These are phyloP conservation scores for Elaeis guineensis DNA, from an alignment of 176 grass and related monocot species.

Conservation along the genomic window DNA sequence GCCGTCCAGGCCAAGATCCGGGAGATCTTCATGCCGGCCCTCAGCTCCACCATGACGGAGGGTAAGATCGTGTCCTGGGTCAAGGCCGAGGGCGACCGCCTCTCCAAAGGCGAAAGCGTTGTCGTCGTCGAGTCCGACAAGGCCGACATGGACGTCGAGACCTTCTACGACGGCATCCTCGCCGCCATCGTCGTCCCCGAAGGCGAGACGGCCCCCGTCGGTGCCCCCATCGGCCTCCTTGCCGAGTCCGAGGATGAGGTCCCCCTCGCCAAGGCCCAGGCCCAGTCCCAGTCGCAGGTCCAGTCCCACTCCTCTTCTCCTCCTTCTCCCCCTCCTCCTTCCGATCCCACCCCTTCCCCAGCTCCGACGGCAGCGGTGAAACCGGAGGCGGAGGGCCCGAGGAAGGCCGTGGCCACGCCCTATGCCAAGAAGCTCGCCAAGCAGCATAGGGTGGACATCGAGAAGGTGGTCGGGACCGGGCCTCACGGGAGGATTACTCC, in stretches of 20 bases:
- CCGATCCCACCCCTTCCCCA: conserved; percentile 17
- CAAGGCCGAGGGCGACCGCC: conserved; percentile 72
- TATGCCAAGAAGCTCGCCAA: conserved; percentile 84
- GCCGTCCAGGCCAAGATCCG: conserved; percentile 66
- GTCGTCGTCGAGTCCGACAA: conserved; percentile 93
- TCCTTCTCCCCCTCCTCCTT: conserved; percentile 3
- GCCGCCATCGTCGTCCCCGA: conserved; percentile 59
- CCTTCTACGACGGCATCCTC: conserved; percentile 85
- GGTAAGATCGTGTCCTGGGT: conserved; percentile 83
- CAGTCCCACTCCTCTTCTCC: conserved; percentile 1
- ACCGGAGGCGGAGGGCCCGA: conserved; percentile 11
- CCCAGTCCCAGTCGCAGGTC: conserved; percentile 35
- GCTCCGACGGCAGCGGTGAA: conserved; percentile 7
- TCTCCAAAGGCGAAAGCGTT: conserved; percentile 79
- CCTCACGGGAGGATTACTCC: conserved; percentile 52
- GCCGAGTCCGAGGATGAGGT: conserved; percentile 81
- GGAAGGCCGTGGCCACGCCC: conserved; percentile 46
- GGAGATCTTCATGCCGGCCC: conserved; percentile 92
- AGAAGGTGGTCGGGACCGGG: conserved; percentile 41
- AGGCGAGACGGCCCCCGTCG: conserved; percentile 62
- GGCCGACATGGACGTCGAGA: conserved; percentile 97
- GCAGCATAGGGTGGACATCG: conserved; percentile 58
- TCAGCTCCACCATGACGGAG: conserved; percentile 85
- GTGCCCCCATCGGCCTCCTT: conserved; percentile 82
- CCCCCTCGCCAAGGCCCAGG: conserved; percentile 40